Conservation (phyloP, 2,329 filamentous ascomycete genomes). For the Whalleya microplaca region DNA sequence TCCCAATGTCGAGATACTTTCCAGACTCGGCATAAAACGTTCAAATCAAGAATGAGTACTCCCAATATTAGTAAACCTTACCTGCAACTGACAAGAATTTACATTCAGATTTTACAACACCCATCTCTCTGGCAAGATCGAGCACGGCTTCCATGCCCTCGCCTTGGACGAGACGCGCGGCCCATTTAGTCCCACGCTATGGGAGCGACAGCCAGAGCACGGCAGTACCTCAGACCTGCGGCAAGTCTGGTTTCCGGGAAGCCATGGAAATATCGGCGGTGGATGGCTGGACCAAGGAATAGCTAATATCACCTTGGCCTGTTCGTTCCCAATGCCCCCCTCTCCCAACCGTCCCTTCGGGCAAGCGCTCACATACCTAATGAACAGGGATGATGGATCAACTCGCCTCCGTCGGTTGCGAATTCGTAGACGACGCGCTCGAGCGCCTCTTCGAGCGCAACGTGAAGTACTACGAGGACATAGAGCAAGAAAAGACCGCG, state of each 20-base stretch:
- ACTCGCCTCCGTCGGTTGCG: constrained; percentile 53
- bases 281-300: constrained; percentile 60
- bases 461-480: constrained; percentile 45
- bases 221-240: constrained; percentile 48
- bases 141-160: constrained; percentile 63
- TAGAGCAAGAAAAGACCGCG: constrained; percentile 25
- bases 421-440: constrained; percentile 44
- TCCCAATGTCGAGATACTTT: constrained; percentile 37
- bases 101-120: constrained; percentile 60
- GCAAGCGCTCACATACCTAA: not conserved
- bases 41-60: constrained; percentile 51
- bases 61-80: constrained; percentile 2
- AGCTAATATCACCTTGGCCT: constrained; percentile 41
- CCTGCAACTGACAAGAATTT: constrained; percentile 36
- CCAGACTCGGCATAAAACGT: constrained; percentile 50
- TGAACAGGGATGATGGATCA: constrained; percentile 60
- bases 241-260: constrained; percentile 70
- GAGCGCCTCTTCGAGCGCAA: constrained; percentile 39
- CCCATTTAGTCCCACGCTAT: constrained; percentile 59
- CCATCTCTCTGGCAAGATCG: constrained; percentile 53
- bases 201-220: constrained; percentile 49
- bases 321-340: constrained; percentile 26
- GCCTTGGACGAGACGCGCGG: constrained; percentile 60
- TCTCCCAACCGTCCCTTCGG: not conserved
- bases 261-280: constrained; percentile 72